phyloP scores from a whole-genome alignment of 2,329 filamentous ascomycete species.

The Colletotrichum sp. region DNA sequence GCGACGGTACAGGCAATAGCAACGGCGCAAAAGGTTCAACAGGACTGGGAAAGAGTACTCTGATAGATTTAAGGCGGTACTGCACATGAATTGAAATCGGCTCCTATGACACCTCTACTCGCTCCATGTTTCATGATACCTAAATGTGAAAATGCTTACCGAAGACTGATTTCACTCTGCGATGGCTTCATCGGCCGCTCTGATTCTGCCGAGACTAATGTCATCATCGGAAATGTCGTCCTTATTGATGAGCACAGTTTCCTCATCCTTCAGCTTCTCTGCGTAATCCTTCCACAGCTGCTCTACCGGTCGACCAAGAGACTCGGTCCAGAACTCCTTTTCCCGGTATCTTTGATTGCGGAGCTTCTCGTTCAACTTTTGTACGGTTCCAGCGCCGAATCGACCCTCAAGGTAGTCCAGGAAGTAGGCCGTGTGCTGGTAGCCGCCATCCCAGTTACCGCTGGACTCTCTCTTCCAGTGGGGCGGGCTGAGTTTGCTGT shows the following conservation, averaged over 20 bases:
- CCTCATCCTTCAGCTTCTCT: conserved; percentile 28
- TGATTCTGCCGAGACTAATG: conserved; percentile 6
- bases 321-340: conserved; percentile 68
- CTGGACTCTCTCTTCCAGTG: conserved; percentile 74
- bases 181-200: neutral
- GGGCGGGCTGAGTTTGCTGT: conserved; percentile 73
- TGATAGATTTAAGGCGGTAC: conserved; percentile 6
- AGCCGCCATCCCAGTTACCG: conserved; percentile 84
- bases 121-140: neutral
- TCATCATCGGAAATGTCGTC: conserved; percentile 24
- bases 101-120: neutral
- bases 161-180: neutral
- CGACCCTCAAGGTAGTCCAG: conserved; percentile 80
- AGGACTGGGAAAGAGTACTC: conserved; percentile 6
- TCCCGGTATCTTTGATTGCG: conserved; percentile 68
- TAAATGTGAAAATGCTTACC: neutral
- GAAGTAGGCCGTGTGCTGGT: conserved; percentile 92
- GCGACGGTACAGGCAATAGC: neutral
- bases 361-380: conserved; percentile 71
- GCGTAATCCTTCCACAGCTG: conserved; percentile 79
- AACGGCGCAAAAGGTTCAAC: conserved; percentile 14
- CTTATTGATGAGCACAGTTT: conserved; percentile 25
- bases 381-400: conserved; percentile 64
- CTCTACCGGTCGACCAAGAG: conserved; percentile 70
- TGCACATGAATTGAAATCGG: neutral